These are phyloP conservation scores for Mayamaea pseudoterrestris DNA, from an alignment of 108 stramenopile genomes.

Conservation along the genomic window DNA sequence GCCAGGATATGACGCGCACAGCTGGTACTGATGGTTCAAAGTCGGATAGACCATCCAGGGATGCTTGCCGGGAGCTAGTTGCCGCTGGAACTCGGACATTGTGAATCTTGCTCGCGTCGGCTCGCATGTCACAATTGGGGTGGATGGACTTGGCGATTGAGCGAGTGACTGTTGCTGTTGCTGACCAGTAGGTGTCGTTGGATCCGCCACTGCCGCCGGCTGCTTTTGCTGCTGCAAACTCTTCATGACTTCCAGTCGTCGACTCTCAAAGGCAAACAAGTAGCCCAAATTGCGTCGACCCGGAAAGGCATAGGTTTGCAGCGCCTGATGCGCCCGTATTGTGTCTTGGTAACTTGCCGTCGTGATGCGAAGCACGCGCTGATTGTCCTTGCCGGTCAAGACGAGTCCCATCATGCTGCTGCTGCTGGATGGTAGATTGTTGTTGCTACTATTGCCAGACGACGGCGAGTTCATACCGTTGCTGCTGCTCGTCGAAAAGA, in stretches of 20 bases:
- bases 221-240: slow-evolving; percentile 16
- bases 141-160: no score
- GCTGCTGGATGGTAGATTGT: slow-evolving; percentile 5
- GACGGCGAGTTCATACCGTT: not conserved
- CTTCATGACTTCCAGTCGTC: slow-evolving; percentile 55
- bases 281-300: slow-evolving; percentile 76
- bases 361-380: slow-evolving; percentile 56
- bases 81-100: no score
- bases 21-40: slow-evolving; percentile 56
- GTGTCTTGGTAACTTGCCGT: slow-evolving; percentile 62
- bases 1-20: slow-evolving; percentile 81
- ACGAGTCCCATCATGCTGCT: slow-evolving; percentile 27
- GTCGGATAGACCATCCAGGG: slow-evolving; percentile 41
- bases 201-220: no score
- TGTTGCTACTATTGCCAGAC: no score
- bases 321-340: slow-evolving; percentile 47
- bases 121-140: slow-evolving; percentile 34
- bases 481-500: slow-evolving; percentile 11
- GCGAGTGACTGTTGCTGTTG: no score
- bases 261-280: slow-evolving; percentile 84
- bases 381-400: slow-evolving; percentile 52
- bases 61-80: no score
- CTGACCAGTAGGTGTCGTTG: no score
- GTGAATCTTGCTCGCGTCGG: slow-evolving; percentile 50
- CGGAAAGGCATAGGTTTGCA: slow-evolving; percentile 83